Conservation (phyloP, 2,329 filamentous ascomycete genomes). For the Hortaea sp. region DNA sequence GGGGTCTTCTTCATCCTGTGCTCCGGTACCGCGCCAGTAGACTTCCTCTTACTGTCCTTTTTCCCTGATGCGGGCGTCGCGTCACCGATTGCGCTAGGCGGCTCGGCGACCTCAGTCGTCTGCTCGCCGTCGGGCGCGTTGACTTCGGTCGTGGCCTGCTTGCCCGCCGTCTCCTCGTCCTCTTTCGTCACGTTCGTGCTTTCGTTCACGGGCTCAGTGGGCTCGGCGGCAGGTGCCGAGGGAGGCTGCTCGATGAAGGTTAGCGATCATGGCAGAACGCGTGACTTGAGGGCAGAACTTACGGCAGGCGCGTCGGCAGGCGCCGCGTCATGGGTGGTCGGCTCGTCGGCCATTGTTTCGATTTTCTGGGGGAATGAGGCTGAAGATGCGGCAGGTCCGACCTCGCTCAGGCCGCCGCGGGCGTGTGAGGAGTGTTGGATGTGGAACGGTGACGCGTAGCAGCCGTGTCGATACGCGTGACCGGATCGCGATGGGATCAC, state of each 20-base stretch:
- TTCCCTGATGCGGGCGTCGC: slow-evolving; percentile 20
- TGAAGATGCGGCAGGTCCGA: background rate
- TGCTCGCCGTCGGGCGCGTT: slow-evolving; percentile 15
- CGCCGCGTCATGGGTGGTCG: slow-evolving; percentile 9
- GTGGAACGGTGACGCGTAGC: background rate
- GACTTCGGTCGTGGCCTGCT: slow-evolving; percentile 18
- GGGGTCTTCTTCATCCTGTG: slow-evolving; percentile 71
- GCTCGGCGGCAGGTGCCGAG: slow-evolving; percentile 5
- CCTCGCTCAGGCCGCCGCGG: background rate
- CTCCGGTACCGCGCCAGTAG: slow-evolving; percentile 51
- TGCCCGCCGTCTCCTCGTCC: slow-evolving; percentile 17
- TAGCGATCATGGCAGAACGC: slow-evolving; percentile 9
- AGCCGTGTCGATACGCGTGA: background rate
- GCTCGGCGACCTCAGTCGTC: slow-evolving; percentile 13
- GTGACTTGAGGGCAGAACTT: slow-evolving; percentile 10
- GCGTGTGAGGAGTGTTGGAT: background rate
- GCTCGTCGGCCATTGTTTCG: slow-evolving; percentile 23
- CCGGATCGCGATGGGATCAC: too few species aligned
- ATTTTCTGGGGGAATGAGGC: background rate
- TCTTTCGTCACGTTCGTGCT: slow-evolving; percentile 12
- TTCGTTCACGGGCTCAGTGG: slow-evolving; percentile 6
- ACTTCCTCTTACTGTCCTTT: slow-evolving; percentile 44
- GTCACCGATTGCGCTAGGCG: slow-evolving; percentile 8
- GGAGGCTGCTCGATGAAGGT: slow-evolving; percentile 12
- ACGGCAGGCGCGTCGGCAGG: slow-evolving; percentile 20